Evolutionary conservation across 257 asterid species (phyloP).

Genomic region (Buddleja alternifolia): DNA sequence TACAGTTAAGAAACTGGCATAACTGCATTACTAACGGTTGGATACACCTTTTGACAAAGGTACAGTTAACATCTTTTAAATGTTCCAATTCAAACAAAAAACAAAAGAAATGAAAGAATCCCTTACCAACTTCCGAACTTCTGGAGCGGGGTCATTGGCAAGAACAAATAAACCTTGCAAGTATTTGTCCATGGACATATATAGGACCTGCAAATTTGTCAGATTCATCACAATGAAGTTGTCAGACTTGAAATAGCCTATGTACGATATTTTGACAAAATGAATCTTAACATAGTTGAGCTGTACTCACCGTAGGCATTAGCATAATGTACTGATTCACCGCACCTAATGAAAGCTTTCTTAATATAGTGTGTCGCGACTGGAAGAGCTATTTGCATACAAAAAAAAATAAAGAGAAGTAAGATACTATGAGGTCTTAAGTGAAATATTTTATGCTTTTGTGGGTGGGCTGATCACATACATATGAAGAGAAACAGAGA

Average conservation of each 20-base stretch:
- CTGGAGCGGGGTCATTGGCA: slow-evolving; percentile 80
- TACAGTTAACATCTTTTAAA: neutral
- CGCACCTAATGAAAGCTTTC: slow-evolving; percentile 86
- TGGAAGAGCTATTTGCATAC: slow-evolving; percentile 79
- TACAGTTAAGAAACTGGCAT: slow-evolving; percentile 12
- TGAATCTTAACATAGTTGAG: slow-evolving; percentile 19
- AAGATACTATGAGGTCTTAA: slow-evolving; percentile 19
- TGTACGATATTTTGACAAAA: slow-evolving; percentile 10
- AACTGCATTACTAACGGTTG: neutral
- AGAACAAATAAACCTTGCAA: slow-evolving; percentile 91
- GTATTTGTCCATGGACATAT: slow-evolving; percentile 80
- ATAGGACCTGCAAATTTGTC: slow-evolving; percentile 55
- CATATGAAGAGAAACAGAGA: neutral
- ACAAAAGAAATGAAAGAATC: neutral
- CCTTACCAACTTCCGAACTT: slow-evolving; percentile 93
- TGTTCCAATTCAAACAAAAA: neutral
- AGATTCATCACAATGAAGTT: neutral
- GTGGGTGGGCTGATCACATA: slow-evolving; percentile 12
- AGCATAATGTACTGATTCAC: slow-evolving; percentile 94
- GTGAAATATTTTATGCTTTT: neutral
- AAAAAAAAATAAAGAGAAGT: slow-evolving; percentile 15
- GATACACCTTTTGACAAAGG: neutral
- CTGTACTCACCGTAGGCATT: slow-evolving; percentile 82
- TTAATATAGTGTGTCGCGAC: slow-evolving; percentile 70
- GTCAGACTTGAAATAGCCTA: slow-evolving; percentile 9